A percentile compares a stretch with the other conserved stretches of the same genome.
Conservation (phyloP, 2,329 filamentous ascomycete species). For the Fusarium udum region DNA sequence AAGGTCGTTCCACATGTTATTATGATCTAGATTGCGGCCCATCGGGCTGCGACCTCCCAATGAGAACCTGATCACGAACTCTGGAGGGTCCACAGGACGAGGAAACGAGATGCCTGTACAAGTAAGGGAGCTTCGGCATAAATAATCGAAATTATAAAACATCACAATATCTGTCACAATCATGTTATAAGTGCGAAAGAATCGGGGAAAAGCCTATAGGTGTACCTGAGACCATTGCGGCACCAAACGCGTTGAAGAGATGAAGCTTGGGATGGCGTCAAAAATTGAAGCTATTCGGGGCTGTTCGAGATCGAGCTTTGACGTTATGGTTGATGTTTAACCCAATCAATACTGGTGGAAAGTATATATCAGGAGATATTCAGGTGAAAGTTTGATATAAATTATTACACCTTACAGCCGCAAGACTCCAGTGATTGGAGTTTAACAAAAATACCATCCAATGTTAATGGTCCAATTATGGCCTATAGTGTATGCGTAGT, state of each 20-base stretch:
- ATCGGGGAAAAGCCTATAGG: background rate
- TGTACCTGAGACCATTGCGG: background rate
- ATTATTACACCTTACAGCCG: background rate
- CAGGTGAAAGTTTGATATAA: background rate
- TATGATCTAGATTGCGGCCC: constrained; percentile 46
- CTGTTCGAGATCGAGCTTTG: background rate
- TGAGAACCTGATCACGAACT: constrained; percentile 41
- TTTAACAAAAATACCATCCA: background rate
- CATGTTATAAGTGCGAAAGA: background rate
- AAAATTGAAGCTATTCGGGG: background rate
- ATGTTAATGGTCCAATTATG: background rate
- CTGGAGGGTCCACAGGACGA: constrained; percentile 37
- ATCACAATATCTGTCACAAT: background rate
- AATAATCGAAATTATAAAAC: constrained; percentile 36
- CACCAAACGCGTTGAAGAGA: background rate
- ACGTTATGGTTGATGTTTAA: background rate
- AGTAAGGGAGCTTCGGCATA: constrained; percentile 35
- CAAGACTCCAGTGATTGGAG: background rate
- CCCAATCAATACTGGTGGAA: background rate
- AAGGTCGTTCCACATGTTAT: constrained; percentile 47
- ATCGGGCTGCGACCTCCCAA: constrained; percentile 40
- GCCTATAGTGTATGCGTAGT: background rate
- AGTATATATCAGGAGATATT: background rate
- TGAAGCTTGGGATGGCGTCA: background rate
- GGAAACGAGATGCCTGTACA: constrained; percentile 46